Base-by-base conservation (phyloP, 225 moss, liverwort and hornwort genomes). In the Ulota crispa region DNA sequence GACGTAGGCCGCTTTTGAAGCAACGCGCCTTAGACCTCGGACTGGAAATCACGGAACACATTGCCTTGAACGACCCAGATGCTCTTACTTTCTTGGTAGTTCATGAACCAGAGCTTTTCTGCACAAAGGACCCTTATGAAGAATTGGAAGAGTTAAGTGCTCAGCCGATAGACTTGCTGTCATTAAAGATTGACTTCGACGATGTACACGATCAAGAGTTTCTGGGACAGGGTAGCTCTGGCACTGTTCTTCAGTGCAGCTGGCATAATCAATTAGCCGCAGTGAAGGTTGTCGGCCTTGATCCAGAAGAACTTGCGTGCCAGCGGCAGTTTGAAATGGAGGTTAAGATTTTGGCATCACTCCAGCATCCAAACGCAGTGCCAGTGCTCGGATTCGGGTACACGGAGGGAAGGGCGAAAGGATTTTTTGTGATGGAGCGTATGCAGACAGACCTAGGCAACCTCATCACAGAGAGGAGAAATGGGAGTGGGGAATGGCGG, bases 391-490 rank as follows among this genome's bases (percentile, higher is more conserved):
- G 80, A 10, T 81, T 27, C 37, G 73, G 73, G 9, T 64, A 52
- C 64, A 64, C 8, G 1, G 11, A 64, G 8, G 15, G 2, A 26
- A 54, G 13, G 43, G 62, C 21, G 7, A 1, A 21, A 36, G 80
- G 81, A 7, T 73, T 73, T 37, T 53, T 64, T 26, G 2, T 81
- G 30, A 73, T 81, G 81, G 81, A 81, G 73, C 28, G 10, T 16
- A 81, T 73, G 65, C 37, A 81, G 37, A 7, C 39, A 15, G 64
- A 64, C 65, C 41, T 73, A 1, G 2, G 3, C 4, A 42, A 15
- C 3, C 1, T 81, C 8, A 65, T 81, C 21, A 3, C 4, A 6
- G 65, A 42, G 21, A 80, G 0, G 9, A 28, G 8, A 47, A 1
- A 8, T 1, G 0, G 4, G 11, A 34, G 19, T 41, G 30, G 3